Evolutionary conservation across 306 rosid genomes (phyloP).

Genomic region (Vicia sativa): DNA sequence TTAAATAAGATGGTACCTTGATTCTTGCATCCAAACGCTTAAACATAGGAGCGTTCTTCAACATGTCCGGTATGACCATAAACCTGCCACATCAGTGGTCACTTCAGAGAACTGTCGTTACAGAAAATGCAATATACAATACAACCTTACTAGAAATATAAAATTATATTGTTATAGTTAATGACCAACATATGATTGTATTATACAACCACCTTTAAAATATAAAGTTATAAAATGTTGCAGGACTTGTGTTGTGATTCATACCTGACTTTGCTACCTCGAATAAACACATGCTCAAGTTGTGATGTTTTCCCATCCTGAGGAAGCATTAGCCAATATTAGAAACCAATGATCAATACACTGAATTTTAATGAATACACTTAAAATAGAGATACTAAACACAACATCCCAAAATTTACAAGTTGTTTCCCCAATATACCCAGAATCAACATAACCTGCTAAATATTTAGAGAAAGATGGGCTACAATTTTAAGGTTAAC

Average conservation of each 20-base stretch:
- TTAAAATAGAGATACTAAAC: constrained; percentile 17
- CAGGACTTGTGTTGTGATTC: constrained; percentile 21
- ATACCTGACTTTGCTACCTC: constrained; percentile 99
- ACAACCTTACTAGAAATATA: constrained; percentile 7
- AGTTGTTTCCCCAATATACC: not conserved
- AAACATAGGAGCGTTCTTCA: constrained; percentile 99
- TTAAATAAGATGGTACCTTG: constrained; percentile 57
- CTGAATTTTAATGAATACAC: constrained; percentile 5
- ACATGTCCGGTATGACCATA: constrained; percentile 98
- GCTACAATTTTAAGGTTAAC: not conserved
- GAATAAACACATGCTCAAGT: constrained; percentile 94
- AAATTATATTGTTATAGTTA: not conserved
- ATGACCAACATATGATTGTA: constrained; percentile 14
- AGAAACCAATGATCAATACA: constrained; percentile 30
- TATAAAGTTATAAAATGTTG: constrained; percentile 17
- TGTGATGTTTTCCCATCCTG: constrained; percentile 95
- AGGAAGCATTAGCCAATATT: constrained; percentile 20
- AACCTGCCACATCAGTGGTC: constrained; percentile 56
- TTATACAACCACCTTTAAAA: not conserved
- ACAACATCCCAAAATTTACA: not conserved
- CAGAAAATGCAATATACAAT: constrained; percentile 1
- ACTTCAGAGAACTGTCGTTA: constrained; percentile 22
- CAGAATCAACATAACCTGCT: not conserved
- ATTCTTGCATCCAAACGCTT: constrained; percentile 96
- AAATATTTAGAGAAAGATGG: constrained; percentile 13